Base-by-base conservation (phyloP, 2,329 filamentous ascomycete species). In the Mycosphaerella arachidis region DNA sequence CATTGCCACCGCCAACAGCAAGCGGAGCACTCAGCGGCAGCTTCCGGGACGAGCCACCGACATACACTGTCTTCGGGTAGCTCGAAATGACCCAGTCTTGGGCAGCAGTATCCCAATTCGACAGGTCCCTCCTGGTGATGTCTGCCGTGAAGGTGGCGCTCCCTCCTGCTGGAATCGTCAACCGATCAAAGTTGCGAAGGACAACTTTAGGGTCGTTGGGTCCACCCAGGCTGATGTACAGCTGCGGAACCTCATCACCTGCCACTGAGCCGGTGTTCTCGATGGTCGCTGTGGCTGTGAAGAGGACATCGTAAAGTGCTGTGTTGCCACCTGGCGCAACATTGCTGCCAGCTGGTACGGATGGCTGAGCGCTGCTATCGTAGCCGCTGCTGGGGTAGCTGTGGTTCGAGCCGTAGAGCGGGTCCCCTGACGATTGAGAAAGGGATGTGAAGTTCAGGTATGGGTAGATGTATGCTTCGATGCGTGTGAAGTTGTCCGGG, bases 151-250 rank as follows among this genome's bases (percentile, higher is more conserved):
- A 95, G 1, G 81, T 84, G 3, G 78, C 80, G 55, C 82, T 85
- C 74, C 85, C 74, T n/a, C 90, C 91, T 0, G 90, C 82, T 4
- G 83, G 79, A 63, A 97, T 86, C 53, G 80, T 81, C 60, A 96
- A 75, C 51, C 91, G 85, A 60, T 95, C 90, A 70, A 97, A 97
- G 48, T 87, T 87, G 62, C 93, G 87, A 13, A 97, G 85, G 2
- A 83, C 82, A 46, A 83, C 76, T 58, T 78, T 78, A 8, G 85
- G 81, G 70, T 97, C 89, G 40, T 87, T 82, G 0, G 88, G 82
- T 0, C 91, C 92, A 53, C 92, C 93, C 2, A 95, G 88, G 31
- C 83, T 86, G 57, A 97, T 72, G 75, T 97, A 82, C 13, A 92
- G 76, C 79, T 94, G 90, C 0, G 86, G 81, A 1, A 94, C 82